Base-by-base conservation (phyloP, 2,329 filamentous ascomycete species). In the Aureobasidium pullulans region DNA sequence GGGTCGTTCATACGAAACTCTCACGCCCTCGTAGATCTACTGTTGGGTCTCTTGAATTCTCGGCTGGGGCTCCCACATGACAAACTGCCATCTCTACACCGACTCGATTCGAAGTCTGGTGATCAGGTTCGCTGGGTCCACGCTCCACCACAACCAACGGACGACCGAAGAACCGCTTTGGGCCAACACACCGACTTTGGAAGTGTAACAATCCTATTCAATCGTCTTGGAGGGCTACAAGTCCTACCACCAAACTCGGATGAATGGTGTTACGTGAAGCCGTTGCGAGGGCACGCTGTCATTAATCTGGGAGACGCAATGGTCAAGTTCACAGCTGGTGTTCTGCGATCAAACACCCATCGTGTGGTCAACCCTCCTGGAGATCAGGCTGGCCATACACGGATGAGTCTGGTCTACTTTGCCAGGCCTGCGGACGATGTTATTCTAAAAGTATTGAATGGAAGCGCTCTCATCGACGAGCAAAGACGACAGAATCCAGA, bases 101-200 rank as follows among this genome's bases (percentile, higher is more conserved):
- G 72, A 5, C 66, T 80, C 2, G 40, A 69, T 11, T 67, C 68
- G 4, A 48, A 61, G n/a, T 79, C 76, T 23, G 79, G 79, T 28
- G 77, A 82, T 65, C 79, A 81, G 62, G 75, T 83, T n/a, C 77
- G 81, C 37, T 78, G 83, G 66, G 73, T 81, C 32, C 76, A 74
- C 64, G 74, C 76, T 1, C 77, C 79, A 6, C 76, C 78, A 1
- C 78, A 80, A 63, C 72, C 75, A 3, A 44, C 42, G 16, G 69
- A 75, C 36, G 74, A 78, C 64, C 68, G 70, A 28, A 71, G 69
- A 40, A 75, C 76, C 3, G 75, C 76, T 2, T 65, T 81, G 23
- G 78, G 78, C 23, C 78, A 79, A 59, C 81, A 84, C 65, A 83
- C 80, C 2, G 81, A 84, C 63, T 83, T 83, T 62, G 81, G 80